Conservation (phyloP, 768 basidiomycete species). For the Suillus fuscotomentosus region DNA sequence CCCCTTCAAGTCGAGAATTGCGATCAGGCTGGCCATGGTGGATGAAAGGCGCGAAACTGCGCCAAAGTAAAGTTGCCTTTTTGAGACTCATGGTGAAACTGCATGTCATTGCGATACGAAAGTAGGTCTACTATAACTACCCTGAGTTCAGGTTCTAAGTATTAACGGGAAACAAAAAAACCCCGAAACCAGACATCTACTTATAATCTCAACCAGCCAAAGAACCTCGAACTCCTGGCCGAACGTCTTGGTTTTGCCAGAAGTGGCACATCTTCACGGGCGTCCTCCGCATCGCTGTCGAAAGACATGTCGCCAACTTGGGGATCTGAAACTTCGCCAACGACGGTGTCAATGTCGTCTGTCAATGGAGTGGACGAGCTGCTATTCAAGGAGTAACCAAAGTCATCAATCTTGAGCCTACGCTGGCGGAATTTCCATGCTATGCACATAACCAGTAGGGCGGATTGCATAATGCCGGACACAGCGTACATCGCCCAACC, state of each 20-base stretch:
- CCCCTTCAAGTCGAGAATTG: constrained; percentile 97
- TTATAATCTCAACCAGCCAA: background rate
- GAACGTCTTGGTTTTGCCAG: background rate
- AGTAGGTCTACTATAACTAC: background rate
- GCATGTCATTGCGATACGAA: background rate
- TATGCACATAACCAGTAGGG: constrained; percentile 82
- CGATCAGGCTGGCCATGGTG: constrained; percentile 68
- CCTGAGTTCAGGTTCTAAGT: background rate
- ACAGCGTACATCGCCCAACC: constrained; percentile 83
- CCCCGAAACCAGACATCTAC: background rate
- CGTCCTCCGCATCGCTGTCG: background rate
- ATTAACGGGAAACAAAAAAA: background rate
- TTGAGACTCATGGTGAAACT: background rate
- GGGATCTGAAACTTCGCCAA: background rate
- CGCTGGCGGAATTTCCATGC: constrained; percentile 80
- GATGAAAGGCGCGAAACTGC: background rate
- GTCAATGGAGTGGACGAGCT: background rate
- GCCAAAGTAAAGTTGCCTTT: background rate
- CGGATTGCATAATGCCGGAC: constrained; percentile 81
- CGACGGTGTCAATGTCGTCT: background rate
- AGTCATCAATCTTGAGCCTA: constrained; percentile 81
- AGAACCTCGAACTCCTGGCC: background rate
- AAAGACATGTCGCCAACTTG: background rate
- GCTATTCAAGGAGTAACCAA: constrained; percentile 58
- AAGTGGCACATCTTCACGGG: background rate